Evolutionary conservation across 1,139 yeast species (phyloP), one percentile per base, ranked within the genome.

Genomic region (Lodderomyces orthopsilosis): DNA sequence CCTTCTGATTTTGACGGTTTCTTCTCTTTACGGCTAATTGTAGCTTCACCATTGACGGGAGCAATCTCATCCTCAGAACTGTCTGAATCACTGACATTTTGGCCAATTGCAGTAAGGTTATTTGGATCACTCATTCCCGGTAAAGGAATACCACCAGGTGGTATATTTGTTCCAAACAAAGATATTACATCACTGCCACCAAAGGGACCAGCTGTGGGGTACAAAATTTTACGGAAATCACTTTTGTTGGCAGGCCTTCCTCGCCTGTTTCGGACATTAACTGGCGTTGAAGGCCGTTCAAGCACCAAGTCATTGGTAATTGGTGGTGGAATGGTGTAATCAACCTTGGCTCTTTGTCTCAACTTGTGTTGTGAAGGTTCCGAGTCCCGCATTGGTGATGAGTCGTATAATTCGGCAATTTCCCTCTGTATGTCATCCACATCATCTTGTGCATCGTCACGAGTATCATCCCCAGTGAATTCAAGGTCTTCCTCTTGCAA

Each of bases 181-280:
- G 95, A 82, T 2, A 82, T 74, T 1, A 85, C 88, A 58, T 89
- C 96, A 50, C 90, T 83, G 24, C 98, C 98, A 22, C 96, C 96
- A 69, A 93, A 93, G 2, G 98, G 96, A 1, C 98, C 96, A n/a
- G 90, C 88, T 0, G 96, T 89, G n/a, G 96, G 95, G 55, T 85
- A 88, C 38, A 89, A 65, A 36, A 93, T 75, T 55, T 86, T 75
- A 41, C 85, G 61, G 48, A 66, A 68, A 32, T 76, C 75, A 38
- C 68, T 71, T 52, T 72, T 78, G 28, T 52, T 56, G 4, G 65
- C 55, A 6, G 65, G 58, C 42, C 62, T 60, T n/a, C 69, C 59
- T 21, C 70, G 59, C 48, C 60, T 56, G 14, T 61, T 49, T 22
- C 52, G 44, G 3, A 46, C 45, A 12, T 43, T 47, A 21, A 46